Evolutionary conservation across 2,329 filamentous ascomycete species (phyloP).

Genomic region (Alternaria gansuensis): DNA sequence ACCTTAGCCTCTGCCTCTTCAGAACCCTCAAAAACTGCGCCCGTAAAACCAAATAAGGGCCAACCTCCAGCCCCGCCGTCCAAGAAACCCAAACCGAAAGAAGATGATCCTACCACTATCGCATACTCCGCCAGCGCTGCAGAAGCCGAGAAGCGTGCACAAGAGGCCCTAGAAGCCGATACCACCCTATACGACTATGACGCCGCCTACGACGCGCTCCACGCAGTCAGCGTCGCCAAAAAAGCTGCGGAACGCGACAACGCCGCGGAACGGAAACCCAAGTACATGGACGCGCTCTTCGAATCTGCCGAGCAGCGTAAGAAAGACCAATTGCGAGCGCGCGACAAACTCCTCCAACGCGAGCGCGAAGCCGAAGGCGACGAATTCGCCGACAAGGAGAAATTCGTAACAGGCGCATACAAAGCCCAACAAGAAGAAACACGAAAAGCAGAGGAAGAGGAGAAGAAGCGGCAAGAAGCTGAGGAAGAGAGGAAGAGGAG

Average conservation of each 20-base stretch:
- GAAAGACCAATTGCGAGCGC: conserved; percentile 78
- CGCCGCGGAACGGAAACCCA: conserved; percentile 70
- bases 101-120: conserved; percentile 49
- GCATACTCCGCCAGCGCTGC: conserved; percentile 74
- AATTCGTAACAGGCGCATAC: conserved; percentile 85
- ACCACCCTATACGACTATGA: conserved; percentile 87
- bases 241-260: conserved; percentile 63
- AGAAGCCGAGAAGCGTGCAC: conserved; percentile 69
- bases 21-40: conserved; percentile 33
- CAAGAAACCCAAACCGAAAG: conserved; percentile 50
- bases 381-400: conserved; percentile 82
- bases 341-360: conserved; percentile 80
- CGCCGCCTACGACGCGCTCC: conserved; percentile 79
- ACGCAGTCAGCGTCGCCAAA: conserved; percentile 64
- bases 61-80: conserved; percentile 46
- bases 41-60: conserved; percentile 51
- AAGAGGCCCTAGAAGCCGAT: conserved; percentile 72
- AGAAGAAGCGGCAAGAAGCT: conserved; percentile 70
- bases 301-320: conserved; percentile 79
- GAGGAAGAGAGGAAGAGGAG: conserved; percentile 71
- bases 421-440: conserved; percentile 83
- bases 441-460: conserved; percentile 73
- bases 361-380: conserved; percentile 84
- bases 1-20: conserved; percentile 48
- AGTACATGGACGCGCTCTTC: conserved; percentile 79